Conservation (phyloP, 208 protist species). For the Endotrypanum monterogeii region DNA sequence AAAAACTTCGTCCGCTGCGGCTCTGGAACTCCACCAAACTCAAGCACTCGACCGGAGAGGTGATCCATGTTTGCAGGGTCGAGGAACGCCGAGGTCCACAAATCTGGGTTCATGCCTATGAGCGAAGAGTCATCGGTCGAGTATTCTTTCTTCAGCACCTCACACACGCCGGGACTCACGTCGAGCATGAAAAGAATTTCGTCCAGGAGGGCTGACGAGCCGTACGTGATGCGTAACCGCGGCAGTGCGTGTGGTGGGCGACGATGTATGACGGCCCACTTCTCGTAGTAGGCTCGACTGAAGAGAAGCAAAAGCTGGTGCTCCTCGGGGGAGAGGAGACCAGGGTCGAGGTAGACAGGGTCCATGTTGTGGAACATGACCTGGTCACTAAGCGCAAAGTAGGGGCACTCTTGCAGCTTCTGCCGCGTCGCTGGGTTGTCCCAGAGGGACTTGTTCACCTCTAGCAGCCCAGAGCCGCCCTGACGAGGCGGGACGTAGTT, state of each 20-base stretch:
- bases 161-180: slow-evolving; percentile 33
- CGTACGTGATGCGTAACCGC: slow-evolving; percentile 72
- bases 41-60: slow-evolving; percentile 85
- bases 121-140: slow-evolving; percentile 75
- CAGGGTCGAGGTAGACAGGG: slow-evolving; percentile 79
- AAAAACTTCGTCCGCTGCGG: slow-evolving; percentile 56
- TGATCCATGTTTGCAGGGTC: slow-evolving; percentile 86
- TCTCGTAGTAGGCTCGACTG: slow-evolving; percentile 88
- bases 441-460: slow-evolving; percentile 57
- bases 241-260: slow-evolving; percentile 53
- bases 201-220: slow-evolving; percentile 54
- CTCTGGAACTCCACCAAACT: slow-evolving; percentile 72
- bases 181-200: slow-evolving; percentile 68
- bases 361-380: slow-evolving; percentile 92
- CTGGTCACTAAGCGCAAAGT: slow-evolving; percentile 89
- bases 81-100: slow-evolving; percentile 74
- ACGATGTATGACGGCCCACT: slow-evolving; percentile 69
- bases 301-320: slow-evolving; percentile 86
- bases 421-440: slow-evolving; percentile 57
- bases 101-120: slow-evolving; percentile 78
- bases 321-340: slow-evolving; percentile 79
- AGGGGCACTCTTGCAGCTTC: slow-evolving; percentile 75
- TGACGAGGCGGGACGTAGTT: slow-evolving; percentile 72
- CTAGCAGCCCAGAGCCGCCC: slow-evolving; percentile 55
- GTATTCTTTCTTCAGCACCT: slow-evolving; percentile 79